Evolutionary conservation across 2,329 filamentous ascomycete genomes (phyloP), one percentile per base, ranked within the genome.

Genomic region (Septoria petroselini): DNA sequence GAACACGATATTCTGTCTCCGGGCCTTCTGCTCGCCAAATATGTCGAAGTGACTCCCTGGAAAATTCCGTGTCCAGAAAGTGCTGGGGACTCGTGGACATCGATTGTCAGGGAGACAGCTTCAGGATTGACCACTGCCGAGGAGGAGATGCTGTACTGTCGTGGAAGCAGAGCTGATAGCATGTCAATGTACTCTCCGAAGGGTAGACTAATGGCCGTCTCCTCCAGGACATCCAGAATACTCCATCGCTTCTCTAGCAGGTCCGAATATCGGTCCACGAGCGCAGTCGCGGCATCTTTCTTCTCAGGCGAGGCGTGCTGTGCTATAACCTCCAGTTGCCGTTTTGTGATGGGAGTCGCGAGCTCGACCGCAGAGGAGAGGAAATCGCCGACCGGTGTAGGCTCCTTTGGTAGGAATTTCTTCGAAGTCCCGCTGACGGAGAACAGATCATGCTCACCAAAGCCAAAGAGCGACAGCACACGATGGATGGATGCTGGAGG

Each of bases 291-390:
- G 60, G 80, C 83, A 3, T 66, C 44, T 2, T 41, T 41, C 6
- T 31, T 37, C 1, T 29, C 59, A 33, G 40, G 38, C 0, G 41
- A 21, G 4, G 52, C 50, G 37, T 50, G n/a, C 8, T 40, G 21
- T 9, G 47, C 38, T 5, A 82, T 64, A 0, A 73, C 65, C 25
- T 71, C 66, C 12, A 82, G 42, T 14, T 53, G 45, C 7, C 50
- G 45, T 14, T 54, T 54, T 6, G 83, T 88, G 41, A 50, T 30
- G 1, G 83, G 84, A 0, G 83, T 83, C 57, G 86, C 78, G 1
- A 90, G 73, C 67, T 90, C 86, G 1, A 89, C 81, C n/a, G 45
- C 30, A 81, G 80, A 21, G 87, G 76, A 57, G 83, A 77, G 21
- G 31, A 53, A 46, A 12, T 42, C 31, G 14, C 31, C 45, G 15